These are phyloP conservation scores for Penstemon newberryi DNA, from an alignment of 257 asterid genomes.

Conservation along the genomic window DNA sequence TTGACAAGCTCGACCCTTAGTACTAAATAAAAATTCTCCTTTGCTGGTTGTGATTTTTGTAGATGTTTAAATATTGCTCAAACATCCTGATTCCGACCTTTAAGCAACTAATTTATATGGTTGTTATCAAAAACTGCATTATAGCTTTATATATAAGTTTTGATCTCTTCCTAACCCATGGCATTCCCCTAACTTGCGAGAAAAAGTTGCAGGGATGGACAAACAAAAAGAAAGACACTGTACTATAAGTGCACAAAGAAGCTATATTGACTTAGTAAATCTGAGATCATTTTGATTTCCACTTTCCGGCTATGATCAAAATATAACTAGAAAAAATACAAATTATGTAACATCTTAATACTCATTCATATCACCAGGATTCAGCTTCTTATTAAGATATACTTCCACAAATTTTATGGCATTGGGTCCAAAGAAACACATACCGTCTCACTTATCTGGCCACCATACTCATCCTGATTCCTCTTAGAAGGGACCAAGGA, in stretches of 20 bases:
- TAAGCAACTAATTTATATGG: constrained; percentile 5
- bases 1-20: constrained; percentile 1
- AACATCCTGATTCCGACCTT: background rate
- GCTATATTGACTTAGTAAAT: constrained; percentile 26
- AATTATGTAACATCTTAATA: constrained; percentile 22
- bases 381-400: constrained; percentile 26
- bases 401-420: constrained; percentile 31
- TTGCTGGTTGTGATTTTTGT: background rate
- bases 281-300: constrained; percentile 9
- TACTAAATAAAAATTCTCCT: constrained; percentile 9
- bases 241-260: constrained; percentile 2
- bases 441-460: constrained; percentile 75
- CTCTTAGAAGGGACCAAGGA: constrained; percentile 51
- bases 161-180: background rate
- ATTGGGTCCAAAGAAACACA: constrained; percentile 47
- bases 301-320: constrained; percentile 19
- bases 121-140: background rate
- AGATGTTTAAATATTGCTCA: background rate
- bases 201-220: constrained; percentile 9
- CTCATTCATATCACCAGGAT: constrained; percentile 26
- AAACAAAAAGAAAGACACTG: constrained; percentile 1
- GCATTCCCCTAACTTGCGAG: constrained; percentile 4
- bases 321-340: constrained; percentile 15
- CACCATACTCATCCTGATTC: constrained; percentile 59
- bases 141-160: constrained; percentile 1